Base-by-base conservation (phyloP, 2,329 filamentous ascomycete species). In the Penicillium sp. region DNA sequence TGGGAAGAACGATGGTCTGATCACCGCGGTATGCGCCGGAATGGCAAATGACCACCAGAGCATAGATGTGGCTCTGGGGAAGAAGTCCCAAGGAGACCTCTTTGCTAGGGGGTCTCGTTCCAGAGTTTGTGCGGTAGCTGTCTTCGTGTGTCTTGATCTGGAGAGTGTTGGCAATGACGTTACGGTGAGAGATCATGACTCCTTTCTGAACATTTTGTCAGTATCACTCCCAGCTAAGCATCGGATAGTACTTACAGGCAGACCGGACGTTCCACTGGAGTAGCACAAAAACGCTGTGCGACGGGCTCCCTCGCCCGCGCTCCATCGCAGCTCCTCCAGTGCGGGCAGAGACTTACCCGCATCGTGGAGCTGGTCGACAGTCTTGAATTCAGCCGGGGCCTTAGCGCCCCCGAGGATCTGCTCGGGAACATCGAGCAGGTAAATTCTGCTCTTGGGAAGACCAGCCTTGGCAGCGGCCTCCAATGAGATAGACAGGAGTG, bases 61-160 rank as follows among this genome's bases (percentile, higher is more conserved):
- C 85, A 70, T 93, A 95, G 59, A 94, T 94, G 65, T 95, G 90
- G 60, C 88, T 92, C 66, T 91, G 84, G 0, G 89, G 89, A 0
- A 93, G 77, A n/a, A 93, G 77, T 5, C 88, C 89, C 0, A 92
- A 80, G 2, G 71, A 75, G 18, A 81, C 77, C 48, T 86, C 83
- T 0, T 73, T 80, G 59, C 1, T 14, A 1, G 50, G n/a, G 8
- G 50, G 13, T 24, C 18, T 48, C 7, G 44, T 48, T 7, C 13
- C 38, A 5, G 18, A 29, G 2, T 13, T 13, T 16, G 31, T n/a
- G 7, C 73, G 68, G 40, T 62, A 65, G 1, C 69, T 63, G 31
- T 73, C 68, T 41, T 87, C 84, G 56, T 73, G 85, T 0, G 79
- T 67, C 6, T 65, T 67, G 50, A 86, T 79, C 68, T 92, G 88